These are phyloP conservation scores for Brettanomyces custersianus DNA, from an alignment of 805 yeast genomes.

Conservation along the genomic window DNA sequence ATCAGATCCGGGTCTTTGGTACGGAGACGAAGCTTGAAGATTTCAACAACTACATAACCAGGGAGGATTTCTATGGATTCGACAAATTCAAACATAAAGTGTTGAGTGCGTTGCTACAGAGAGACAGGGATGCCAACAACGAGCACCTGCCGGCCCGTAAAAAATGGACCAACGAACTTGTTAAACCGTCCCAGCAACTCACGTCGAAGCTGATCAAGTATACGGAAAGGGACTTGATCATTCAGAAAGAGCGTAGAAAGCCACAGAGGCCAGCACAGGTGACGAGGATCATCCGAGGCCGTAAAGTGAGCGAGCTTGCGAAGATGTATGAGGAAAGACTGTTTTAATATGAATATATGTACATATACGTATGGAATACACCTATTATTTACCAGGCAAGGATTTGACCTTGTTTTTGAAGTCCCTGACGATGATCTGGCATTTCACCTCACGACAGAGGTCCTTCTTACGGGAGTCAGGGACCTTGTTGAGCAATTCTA, in stretches of 20 bases:
- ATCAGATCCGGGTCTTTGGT: slow-evolving; percentile 11
- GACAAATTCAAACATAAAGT: slow-evolving; percentile 14
- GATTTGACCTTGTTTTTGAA: slow-evolving; percentile 40
- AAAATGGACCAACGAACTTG: slow-evolving; percentile 10
- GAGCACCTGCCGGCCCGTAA: background rate
- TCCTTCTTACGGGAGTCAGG: slow-evolving; percentile 48
- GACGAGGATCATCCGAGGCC: slow-evolving; percentile 28
- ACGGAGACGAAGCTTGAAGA: slow-evolving; percentile 11
- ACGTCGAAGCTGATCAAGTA: slow-evolving; percentile 21
- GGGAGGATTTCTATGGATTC: slow-evolving; percentile 18
- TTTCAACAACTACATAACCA: slow-evolving; percentile 16
- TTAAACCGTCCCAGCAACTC: slow-evolving; percentile 18
- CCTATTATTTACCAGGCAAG: slow-evolving; percentile 16
- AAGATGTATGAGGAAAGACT: slow-evolving; percentile 39
- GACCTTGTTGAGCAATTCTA: slow-evolving; percentile 66
- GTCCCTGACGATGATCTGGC: slow-evolving; percentile 76
- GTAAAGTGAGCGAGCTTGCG: slow-evolving; percentile 45
- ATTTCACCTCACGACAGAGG: slow-evolving; percentile 72
- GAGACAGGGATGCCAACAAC: background rate
- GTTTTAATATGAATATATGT: slow-evolving; percentile 3
- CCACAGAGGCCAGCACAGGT: slow-evolving; percentile 4
- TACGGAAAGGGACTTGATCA: slow-evolving; percentile 23
- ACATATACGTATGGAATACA: background rate
- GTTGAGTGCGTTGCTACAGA: slow-evolving; percentile 4
- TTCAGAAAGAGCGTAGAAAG: slow-evolving; percentile 15